These are phyloP conservation scores for Penicillium lagena DNA, from an alignment of 495 filamentous ascomycete species.

Conservation along the genomic window DNA sequence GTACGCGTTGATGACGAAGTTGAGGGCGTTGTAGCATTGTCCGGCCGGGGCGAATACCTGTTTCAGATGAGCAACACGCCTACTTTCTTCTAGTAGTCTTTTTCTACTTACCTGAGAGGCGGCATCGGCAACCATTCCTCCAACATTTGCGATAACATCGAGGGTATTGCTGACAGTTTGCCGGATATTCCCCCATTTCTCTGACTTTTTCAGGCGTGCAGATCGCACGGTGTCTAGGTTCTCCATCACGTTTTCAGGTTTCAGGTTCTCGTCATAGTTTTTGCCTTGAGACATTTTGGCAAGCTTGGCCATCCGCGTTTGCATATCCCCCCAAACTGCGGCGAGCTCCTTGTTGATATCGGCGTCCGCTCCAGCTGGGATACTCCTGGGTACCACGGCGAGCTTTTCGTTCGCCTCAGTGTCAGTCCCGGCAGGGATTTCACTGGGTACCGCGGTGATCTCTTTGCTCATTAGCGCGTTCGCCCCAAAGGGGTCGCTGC, in stretches of 20 bases:
- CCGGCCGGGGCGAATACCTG: slow-evolving; percentile 8
- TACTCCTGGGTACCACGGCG: neutral
- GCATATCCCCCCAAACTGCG: neutral
- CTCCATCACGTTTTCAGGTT: neutral
- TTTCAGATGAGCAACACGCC: neutral
- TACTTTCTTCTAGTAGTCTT: no score
- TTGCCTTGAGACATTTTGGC: neutral
- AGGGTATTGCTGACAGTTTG: slow-evolving; percentile 1
- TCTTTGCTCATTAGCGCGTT: no score
- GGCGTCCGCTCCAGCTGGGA: slow-evolving; percentile 1
- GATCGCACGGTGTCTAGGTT: neutral
- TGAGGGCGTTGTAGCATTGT: slow-evolving; percentile 10
- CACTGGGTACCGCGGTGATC: no score
- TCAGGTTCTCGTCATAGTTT: neutral
- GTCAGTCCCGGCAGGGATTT: no score
- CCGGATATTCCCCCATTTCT: neutral
- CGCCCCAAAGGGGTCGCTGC: no score
- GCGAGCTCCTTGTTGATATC: neutral
- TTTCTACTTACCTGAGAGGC: slow-evolving; percentile 3
- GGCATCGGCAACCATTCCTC: slow-evolving; percentile 4
- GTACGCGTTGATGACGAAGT: slow-evolving; percentile 8
- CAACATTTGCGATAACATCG: neutral
- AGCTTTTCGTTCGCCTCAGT: no score
- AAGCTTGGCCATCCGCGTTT: slow-evolving; percentile 1
- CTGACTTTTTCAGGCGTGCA: neutral